These are phyloP conservation scores for Neoarthrinium moseri DNA, from an alignment of 2,329 filamentous ascomycete species.

Conservation along the genomic window DNA sequence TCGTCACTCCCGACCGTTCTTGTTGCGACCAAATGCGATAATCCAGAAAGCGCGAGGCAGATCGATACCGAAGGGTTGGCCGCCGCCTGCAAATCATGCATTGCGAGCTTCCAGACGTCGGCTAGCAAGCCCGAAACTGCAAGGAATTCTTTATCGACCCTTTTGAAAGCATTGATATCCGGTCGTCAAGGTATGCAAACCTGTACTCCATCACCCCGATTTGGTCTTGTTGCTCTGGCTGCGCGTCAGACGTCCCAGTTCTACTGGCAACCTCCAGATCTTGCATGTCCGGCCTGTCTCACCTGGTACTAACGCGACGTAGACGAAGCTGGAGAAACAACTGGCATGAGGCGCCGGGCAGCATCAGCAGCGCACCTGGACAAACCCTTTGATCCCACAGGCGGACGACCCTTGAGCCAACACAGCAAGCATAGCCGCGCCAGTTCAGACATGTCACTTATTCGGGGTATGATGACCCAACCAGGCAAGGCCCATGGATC, in stretches of 20 bases:
- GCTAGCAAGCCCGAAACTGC: conserved; percentile 68
- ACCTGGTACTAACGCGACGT: conserved; percentile 13
- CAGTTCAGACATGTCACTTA: conserved; percentile 68
- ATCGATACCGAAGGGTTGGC: conserved; percentile 67
- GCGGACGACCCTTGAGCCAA: conserved; percentile 54
- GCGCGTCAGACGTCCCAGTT: too few relatives aligned
- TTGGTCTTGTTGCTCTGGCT: not conserved
- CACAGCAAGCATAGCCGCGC: conserved; percentile 68
- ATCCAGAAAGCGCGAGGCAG: conserved; percentile 66
- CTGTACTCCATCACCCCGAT: not conserved
- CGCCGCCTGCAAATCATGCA: conserved; percentile 63
- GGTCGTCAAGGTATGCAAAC: conserved; percentile 63
- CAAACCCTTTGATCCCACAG: conserved; percentile 46
- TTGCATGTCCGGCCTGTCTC: not conserved
- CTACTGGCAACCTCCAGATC: not conserved
- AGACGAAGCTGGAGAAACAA: conserved; percentile 38
- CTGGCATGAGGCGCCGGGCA: conserved; percentile 51
- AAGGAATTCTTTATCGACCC: conserved; percentile 71
- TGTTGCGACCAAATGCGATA: conserved; percentile 88
- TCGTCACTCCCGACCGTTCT: conserved; percentile 74
- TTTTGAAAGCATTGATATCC: conserved; percentile 70
- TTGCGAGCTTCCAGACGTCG: conserved; percentile 74
- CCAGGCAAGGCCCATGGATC: conserved; percentile 42
- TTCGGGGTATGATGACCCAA: conserved; percentile 52
- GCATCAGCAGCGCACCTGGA: conserved; percentile 63